phyloP scores from a whole-genome alignment of 2,329 filamentous ascomycete species.

The Penicillium sp. region DNA sequence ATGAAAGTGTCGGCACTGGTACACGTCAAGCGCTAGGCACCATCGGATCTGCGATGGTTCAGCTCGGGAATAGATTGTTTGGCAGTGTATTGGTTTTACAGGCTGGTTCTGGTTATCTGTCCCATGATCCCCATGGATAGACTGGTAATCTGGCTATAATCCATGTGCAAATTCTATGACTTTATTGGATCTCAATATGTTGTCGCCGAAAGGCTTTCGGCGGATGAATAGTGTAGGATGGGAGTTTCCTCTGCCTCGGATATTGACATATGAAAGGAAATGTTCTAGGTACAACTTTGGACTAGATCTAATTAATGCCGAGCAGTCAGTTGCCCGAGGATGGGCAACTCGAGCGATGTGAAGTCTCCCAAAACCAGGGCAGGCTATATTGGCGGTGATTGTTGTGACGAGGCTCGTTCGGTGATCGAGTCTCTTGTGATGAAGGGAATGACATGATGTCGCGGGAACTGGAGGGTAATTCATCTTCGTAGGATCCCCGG shows the following conservation, averaged over 20 bases:
- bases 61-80: conserved; percentile 60
- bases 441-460: conserved; percentile 14
- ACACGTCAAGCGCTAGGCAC: conserved; percentile 32
- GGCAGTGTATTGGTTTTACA: conserved; percentile 72
- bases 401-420: not conserved
- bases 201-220: not conserved
- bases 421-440: not conserved
- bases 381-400: conserved; percentile 7
- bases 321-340: not conserved
- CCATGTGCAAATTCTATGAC: not conserved
- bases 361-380: conserved; percentile 13
- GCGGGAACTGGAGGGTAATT: conserved; percentile 12
- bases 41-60: conserved; percentile 42
- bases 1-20: conserved; percentile 39
- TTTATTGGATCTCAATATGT: not conserved
- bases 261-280: not conserved
- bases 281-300: not conserved
- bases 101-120: conserved; percentile 43
- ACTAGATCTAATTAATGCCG: not conserved
- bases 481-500: conserved; percentile 6
- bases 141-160: not conserved
- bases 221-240: not conserved
- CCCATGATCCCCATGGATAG: not conserved
- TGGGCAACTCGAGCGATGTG: not conserved
- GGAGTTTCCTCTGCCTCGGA: no score